Conservation (phyloP, 2,329 filamentous ascomycete species). For the Aspergillus ibericus region DNA sequence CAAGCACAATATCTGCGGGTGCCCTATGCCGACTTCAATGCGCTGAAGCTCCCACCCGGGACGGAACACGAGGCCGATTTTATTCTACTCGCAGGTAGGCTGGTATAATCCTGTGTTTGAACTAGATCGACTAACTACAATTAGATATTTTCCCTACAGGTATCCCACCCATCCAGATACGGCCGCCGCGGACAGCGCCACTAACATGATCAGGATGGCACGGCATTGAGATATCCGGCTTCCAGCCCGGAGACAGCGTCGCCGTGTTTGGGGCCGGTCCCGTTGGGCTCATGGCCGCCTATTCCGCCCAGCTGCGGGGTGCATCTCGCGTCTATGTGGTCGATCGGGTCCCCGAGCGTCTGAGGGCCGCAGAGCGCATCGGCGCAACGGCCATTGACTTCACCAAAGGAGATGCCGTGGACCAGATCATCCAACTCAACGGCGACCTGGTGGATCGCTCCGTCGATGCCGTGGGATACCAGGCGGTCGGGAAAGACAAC, state of each 20-base stretch:
- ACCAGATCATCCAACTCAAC: slow-evolving; percentile 61
- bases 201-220: slow-evolving; percentile 27
- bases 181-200: background rate
- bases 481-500: slow-evolving; percentile 58
- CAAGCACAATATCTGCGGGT: slow-evolving; percentile 66
- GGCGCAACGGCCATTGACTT: slow-evolving; percentile 64
- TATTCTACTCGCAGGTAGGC: slow-evolving; percentile 47
- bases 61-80: slow-evolving; percentile 59
- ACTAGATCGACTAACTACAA: no score
- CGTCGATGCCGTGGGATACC: slow-evolving; percentile 67
- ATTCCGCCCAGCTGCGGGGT: slow-evolving; percentile 61
- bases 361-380: slow-evolving; percentile 62
- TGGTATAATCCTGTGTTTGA: slow-evolving; percentile 14
- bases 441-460: slow-evolving; percentile 63
- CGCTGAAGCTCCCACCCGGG: slow-evolving; percentile 60
- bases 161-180: background rate
- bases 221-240: slow-evolving; percentile 50
- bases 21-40: slow-evolving; percentile 68
- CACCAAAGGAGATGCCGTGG: slow-evolving; percentile 55
- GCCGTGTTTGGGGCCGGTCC: slow-evolving; percentile 66
- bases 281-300: slow-evolving; percentile 66
- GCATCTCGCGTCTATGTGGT: slow-evolving; percentile 63
- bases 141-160: slow-evolving; percentile 11
- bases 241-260: slow-evolving; percentile 61
- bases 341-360: slow-evolving; percentile 61